Evolutionary conservation across 129 eudicot species (phyloP), one percentile per base, ranked within the genome.

Genomic region (Chrysanthemum seticuspe): DNA sequence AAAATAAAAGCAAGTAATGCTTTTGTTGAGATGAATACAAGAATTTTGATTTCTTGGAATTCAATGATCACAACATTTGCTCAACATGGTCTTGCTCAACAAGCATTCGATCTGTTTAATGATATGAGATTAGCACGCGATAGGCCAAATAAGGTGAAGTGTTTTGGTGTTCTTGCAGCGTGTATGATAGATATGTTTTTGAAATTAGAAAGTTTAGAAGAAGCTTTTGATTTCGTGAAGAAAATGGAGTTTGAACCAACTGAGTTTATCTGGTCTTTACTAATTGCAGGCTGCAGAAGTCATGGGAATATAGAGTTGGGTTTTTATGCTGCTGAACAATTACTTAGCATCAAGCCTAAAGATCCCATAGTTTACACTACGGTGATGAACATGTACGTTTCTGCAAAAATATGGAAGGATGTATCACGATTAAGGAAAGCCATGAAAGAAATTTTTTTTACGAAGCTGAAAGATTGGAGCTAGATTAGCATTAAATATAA

Each of bases 41-140:
- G 98, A 80, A 90, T 89, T 40, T 67, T 93, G 84, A 86, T 90
- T 67, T 89, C 97, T 19, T 93, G 96, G 97, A 93, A 96, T 58
- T 81, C 96, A 14, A 93, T 93, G 97, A 90, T 93, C 16, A 80
- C 90, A 1, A 92, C 89, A 6, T 90, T 87, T 69, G 87, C 92
- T 29, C 96, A 86, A 27, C 90, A 94, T 66, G 97, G 98, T 15
- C 70, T 27, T 72, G 49, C 87, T 16, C 80, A 70, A 58, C 84
- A 86, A 10, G 97, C 98, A 18, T 65, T 90, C 71, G 86, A 88
- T 76, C 87, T 94, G 10, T 94, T 94, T 54, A 83, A 83, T 58
- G 98, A 94, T 74, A 90, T 94, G 98, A 85, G 87, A 75, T 69
- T 82, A 19, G 80, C 90, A 9, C 93, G 97, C 3, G 88, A 85